Evolutionary conservation across 2,329 filamentous ascomycete genomes (phyloP), one percentile per base, ranked within the genome.

Genomic region (Aspergillus sp.): DNA sequence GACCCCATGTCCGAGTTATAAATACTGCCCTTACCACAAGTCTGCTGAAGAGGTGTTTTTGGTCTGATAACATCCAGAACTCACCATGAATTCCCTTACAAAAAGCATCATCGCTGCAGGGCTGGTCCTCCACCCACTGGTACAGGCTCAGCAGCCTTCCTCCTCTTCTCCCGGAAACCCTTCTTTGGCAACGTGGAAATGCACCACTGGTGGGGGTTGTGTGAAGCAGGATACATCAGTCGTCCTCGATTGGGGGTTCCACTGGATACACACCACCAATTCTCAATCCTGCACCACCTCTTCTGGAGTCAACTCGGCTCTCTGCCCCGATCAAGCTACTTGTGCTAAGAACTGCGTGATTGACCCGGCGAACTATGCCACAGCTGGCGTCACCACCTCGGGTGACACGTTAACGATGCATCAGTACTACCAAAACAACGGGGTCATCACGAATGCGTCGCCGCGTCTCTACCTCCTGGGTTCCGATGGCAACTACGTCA

Each of bases 111-210:
- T 50, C 17, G 38, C 40, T 6, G 41, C 17, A 22, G 47, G 47
- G 17, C 41, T 50, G 16, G 17, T 32, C 16, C 19, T 45, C 26
- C 41, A 44, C 9, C 41, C 47, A n/a, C 26, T 45, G 3, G 19
- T 50, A 9, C 41, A 16, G 14, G 47, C 47, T 3, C 47, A 50
- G 16, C 38, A 50, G 16, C 47, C 47, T n/a, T 40, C 47, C 24
- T n/a, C 24, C 2, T 19, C 16, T 9, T 50, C 47, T 16, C 47
- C 47, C 3, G 40, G 17, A 30, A 50, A 50, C 47, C 16, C 16
- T 44, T 42, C 40, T 10, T 42, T 42, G 40, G 10, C 40, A 9
- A 42, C 40, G 11, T 42, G 40, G 40, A 42, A 42, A 42, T 42
- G 40, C 13, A 42, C 40, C 16, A 24, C 40, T 7, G 17, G 40